These are phyloP conservation scores for Dicorynia guianensis DNA, from an alignment of 306 rosid species.

Conservation along the genomic window DNA sequence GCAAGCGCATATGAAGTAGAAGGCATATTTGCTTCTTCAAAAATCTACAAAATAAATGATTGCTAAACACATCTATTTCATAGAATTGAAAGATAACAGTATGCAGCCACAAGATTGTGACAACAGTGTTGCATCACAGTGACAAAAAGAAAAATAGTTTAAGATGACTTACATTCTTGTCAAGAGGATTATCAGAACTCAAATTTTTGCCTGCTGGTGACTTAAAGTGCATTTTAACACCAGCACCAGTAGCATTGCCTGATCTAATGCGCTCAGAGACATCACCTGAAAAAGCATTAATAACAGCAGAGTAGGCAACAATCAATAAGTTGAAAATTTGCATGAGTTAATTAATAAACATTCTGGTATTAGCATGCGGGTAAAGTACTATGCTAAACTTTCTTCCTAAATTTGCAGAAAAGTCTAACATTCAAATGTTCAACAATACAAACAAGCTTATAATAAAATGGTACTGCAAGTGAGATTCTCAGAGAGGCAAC, in stretches of 20 bases:
- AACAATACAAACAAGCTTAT: not conserved
- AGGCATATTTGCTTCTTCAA: slow-evolving; percentile 61
- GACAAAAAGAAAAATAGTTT: not conserved
- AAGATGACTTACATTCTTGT: slow-evolving; percentile 67
- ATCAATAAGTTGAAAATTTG: not conserved
- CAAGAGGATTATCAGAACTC: slow-evolving; percentile 66
- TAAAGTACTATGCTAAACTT: not conserved
- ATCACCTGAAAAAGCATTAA: slow-evolving; percentile 56
- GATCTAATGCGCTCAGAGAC: slow-evolving; percentile 65
- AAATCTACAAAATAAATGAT: slow-evolving; percentile 56
- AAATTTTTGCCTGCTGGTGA: slow-evolving; percentile 63
- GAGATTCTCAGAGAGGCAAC: not conserved
- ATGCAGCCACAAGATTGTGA: slow-evolving; percentile 6
- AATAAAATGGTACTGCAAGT: not conserved
- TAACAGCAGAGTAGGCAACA: slow-evolving; percentile 37
- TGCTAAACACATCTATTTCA: slow-evolving; percentile 13
- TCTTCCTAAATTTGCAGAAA: not conserved
- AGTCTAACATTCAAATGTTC: not conserved
- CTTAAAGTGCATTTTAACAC: slow-evolving; percentile 78
- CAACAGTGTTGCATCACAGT: slow-evolving; percentile 7
- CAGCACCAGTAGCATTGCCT: slow-evolving; percentile 62
- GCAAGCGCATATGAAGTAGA: slow-evolving; percentile 65
- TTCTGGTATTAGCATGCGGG: not conserved
- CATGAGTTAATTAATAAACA: not conserved
- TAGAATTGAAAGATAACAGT: slow-evolving; percentile 12